Base-by-base conservation (phyloP, 2,329 filamentous ascomycete species). In the Daldinia sp. region DNA sequence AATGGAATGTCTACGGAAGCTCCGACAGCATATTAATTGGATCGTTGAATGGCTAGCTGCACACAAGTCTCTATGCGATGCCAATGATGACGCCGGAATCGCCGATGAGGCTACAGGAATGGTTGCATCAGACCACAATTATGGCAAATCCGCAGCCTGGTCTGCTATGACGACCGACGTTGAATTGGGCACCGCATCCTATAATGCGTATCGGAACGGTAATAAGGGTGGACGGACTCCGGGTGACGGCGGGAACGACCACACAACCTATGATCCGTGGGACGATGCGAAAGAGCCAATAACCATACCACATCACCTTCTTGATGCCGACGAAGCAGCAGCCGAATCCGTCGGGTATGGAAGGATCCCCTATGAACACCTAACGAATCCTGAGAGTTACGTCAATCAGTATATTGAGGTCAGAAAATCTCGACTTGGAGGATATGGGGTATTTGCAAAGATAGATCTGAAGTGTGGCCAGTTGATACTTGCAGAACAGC, bases 361-460 rank as follows among this genome's bases (percentile, higher is more conserved):
- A n/a, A 33, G 55, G 9, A 61, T 67, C 35, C 42, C 67, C 1
- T 15, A 54, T 2, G 23, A 65, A 15, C 20, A 67, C 23, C 53
- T 67, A 3, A 51, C 33, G 0, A 33, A 50, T 5, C 30, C 58
- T 26, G 75, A 77, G 55, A 28, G 15, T 0, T 77, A 74, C 42
- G 58, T 75, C 23, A 86, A 86, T 65, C 73, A 77, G 0, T 79
- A 72, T 63, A 81, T 88, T 42, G 71, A 78, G 10, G 73, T 88
- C 5, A 78, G 76, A 2, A 73, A 72, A 9, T 86, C 85, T 0
- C 54, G 67, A 0, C 75, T 84, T 0, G 81, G 81, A 0, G 85
- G 86, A 1, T 79, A 81, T 50, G 86, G 86, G 0, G 81, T 79
- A 0, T 86, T 87, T 53, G 85, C 86, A 0, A 69, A 72, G 0